Evolutionary conservation across 208 protist genomes (phyloP), one percentile per base, ranked within the genome.

Genomic region (Leptomonas seymouri): DNA sequence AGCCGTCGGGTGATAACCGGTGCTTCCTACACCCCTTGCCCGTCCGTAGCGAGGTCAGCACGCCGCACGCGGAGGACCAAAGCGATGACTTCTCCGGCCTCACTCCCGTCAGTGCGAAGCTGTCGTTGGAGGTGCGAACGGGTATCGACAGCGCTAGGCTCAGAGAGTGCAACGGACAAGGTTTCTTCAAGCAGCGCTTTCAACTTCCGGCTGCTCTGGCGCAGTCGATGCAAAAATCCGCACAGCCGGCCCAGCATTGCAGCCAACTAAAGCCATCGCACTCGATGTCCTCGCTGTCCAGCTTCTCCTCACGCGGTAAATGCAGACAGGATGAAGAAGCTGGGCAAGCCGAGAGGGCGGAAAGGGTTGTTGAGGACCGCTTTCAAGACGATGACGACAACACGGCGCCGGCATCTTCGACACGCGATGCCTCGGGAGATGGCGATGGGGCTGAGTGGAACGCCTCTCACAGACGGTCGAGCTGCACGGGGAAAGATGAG

Each of bases 11-110:
- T 6, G 62, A 67, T 30, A 34, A 56, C 36, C 62, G 62, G 3
- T 36, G 48, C 34, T 70, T 70, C 28, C 23, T 70, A 11, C 60
- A 42, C 53, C 65, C 65, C 14, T 44, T 70, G 11, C 41, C 54
- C 23, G 61, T 18, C 1, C 53, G 44, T 18, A 70, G 65, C 65
- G 65, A 60, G n/a, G 45, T 46, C 2, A 54, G 21, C 8, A 60
- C 65, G 20, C 51, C 54, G 7, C 28, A 70, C 42, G 62, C 31
- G 2, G 15, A 30, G 12, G 48, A 34, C 62, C 62, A 67, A 25
- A 44, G 53, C 27, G 58, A 53, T 44, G n/a, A 48, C 28, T 64
- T 44, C 1, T 53, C 39, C 58, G 50, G 45, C 58, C 36, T 23
- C 58, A 53, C 58, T 1, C 31, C 58, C 14, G 58, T 28, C 15